Evolutionary conservation across 306 rosid species (phyloP).

Genomic region (Cajanus cajan): DNA sequence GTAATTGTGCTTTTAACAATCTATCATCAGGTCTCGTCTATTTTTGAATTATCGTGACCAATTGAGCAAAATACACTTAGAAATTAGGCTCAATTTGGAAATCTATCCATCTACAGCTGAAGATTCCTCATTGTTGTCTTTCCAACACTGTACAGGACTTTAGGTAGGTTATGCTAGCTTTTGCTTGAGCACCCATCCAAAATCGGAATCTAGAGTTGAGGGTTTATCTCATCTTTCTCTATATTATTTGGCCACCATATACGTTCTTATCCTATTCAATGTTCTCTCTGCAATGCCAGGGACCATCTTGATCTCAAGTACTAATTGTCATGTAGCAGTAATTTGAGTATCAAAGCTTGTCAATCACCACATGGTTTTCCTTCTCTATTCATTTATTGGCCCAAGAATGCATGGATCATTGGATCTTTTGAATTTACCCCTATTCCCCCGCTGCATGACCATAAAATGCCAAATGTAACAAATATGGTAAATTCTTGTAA

Average conservation of each 20-base stretch:
- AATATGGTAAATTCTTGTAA: background rate
- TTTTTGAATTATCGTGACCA: background rate
- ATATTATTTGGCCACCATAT: background rate
- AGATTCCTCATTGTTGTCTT: background rate
- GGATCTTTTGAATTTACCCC: constrained; percentile 8
- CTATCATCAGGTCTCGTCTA: background rate
- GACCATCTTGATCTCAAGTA: constrained; percentile 60
- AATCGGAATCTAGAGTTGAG: background rate
- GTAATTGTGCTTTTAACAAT: no score
- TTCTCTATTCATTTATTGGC: constrained; percentile 28
- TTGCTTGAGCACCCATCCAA: background rate
- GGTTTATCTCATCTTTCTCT: background rate
- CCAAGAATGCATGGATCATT: constrained; percentile 39
- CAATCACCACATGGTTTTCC: background rate
- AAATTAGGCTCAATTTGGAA: background rate
- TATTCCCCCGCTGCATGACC: background rate
- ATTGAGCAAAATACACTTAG: background rate
- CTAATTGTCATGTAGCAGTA: background rate
- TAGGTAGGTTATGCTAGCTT: background rate
- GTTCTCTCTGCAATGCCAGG: constrained; percentile 53
- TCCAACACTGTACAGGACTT: background rate
- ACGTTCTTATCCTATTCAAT: background rate
- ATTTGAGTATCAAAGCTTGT: background rate
- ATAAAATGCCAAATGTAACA: background rate
- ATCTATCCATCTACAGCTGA: background rate